These are phyloP conservation scores for Yamadazyma sp. DNA, from an alignment of 805 yeast genomes.

Conservation along the genomic window DNA sequence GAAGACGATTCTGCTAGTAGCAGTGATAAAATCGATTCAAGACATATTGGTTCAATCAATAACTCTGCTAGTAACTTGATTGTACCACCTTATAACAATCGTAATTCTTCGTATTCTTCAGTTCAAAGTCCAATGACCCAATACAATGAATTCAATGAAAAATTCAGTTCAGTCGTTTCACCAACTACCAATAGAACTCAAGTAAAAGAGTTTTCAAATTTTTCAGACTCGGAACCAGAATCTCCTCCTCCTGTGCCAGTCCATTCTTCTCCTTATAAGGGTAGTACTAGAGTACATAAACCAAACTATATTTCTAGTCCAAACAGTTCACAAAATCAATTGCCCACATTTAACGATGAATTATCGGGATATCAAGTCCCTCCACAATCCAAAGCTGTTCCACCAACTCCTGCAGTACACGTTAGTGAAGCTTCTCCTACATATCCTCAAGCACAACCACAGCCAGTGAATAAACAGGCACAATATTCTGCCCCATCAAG, in stretches of 20 bases:
- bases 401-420: slow-evolving; percentile 7
- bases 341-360: slow-evolving; percentile 11
- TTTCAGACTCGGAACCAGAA: slow-evolving; percentile 14
- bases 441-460: slow-evolving; percentile 12
- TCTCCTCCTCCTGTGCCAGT: slow-evolving; percentile 24
- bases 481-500: slow-evolving; percentile 2
- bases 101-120: slow-evolving; percentile 35
- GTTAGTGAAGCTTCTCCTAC: slow-evolving; percentile 4
- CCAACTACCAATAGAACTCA: slow-evolving; percentile 8
- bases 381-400: slow-evolving; percentile 4
- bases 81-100: slow-evolving; percentile 17
- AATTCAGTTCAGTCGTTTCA: slow-evolving; percentile 20
- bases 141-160: slow-evolving; percentile 39
- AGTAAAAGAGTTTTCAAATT: slow-evolving; percentile 2
- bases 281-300: slow-evolving; percentile 13
- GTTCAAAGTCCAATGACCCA: slow-evolving; percentile 44
- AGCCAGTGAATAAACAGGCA: slow-evolving; percentile 6
- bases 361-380: slow-evolving; percentile 12
- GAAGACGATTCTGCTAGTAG: slow-evolving; percentile 15
- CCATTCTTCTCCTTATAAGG: slow-evolving; percentile 17
- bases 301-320: slow-evolving; percentile 35
- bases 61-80: slow-evolving; percentile 5
- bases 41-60: slow-evolving; percentile 16
- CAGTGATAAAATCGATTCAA: slow-evolving; percentile 19
- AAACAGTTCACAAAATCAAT: slow-evolving; percentile 25